Evolutionary conservation across 371 early-diverging fungal genomes (phyloP).

Genomic region (Apophysomyces variabilis): DNA sequence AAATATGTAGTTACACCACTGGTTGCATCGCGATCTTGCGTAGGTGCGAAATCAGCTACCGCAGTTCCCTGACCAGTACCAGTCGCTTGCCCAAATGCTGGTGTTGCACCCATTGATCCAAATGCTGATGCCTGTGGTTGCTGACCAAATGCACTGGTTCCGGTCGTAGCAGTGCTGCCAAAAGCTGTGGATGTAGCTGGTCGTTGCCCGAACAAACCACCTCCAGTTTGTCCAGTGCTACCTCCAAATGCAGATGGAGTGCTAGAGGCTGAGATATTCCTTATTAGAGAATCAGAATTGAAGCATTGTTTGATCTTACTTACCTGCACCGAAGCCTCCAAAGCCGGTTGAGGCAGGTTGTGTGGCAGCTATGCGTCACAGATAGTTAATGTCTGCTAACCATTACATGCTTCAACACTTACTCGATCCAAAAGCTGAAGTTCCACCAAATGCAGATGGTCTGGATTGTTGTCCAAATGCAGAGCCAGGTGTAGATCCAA

Average conservation of each 20-base stretch:
- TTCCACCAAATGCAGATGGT: slow-evolving; percentile 50
- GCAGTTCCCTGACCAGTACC: slow-evolving; percentile 75
- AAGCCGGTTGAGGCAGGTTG: slow-evolving; percentile 32
- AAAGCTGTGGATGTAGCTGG: slow-evolving; percentile 31
- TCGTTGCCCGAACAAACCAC: slow-evolving; percentile 54
- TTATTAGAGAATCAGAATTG: slow-evolving; percentile 1
- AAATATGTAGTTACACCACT: slow-evolving; percentile 66
- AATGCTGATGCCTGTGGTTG: slow-evolving; percentile 36
- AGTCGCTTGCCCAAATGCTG: slow-evolving; percentile 59
- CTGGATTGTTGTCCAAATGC: slow-evolving; percentile 56
- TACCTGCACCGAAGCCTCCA: slow-evolving; percentile 21
- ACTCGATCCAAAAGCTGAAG: slow-evolving; percentile 47
- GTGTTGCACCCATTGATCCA: slow-evolving; percentile 33
- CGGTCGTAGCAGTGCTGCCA: slow-evolving; percentile 23
- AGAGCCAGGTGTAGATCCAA: slow-evolving; percentile 40
- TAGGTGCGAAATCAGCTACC: slow-evolving; percentile 71
- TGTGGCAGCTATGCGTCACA: slow-evolving; percentile 12
- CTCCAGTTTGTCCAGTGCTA: slow-evolving; percentile 40
- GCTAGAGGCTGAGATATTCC: slow-evolving; percentile 27
- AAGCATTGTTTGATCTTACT: not conserved
- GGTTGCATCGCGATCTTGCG: slow-evolving; percentile 68
- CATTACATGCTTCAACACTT: slow-evolving; percentile 13
- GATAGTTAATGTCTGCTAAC: slow-evolving; percentile 2
- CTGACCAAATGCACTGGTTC: slow-evolving; percentile 6
- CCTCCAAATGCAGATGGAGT: slow-evolving; percentile 57